Conservation (phyloP, 1,284 basidiomycete genomes). For the Ganoderma lingzhi region DNA sequence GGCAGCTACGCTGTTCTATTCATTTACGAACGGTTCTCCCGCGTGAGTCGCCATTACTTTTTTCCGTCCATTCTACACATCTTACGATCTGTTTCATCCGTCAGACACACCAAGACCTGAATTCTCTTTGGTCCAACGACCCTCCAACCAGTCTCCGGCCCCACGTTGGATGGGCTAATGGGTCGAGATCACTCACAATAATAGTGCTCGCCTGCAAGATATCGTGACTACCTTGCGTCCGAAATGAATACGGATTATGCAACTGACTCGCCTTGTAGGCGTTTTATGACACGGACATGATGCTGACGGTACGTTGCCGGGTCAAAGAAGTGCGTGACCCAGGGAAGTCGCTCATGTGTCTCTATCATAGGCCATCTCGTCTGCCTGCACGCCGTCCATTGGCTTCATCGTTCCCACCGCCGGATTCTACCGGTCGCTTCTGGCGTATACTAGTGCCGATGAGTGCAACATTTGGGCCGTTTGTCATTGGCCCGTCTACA, state of each 20-base stretch:
- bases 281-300: slow-evolving; percentile 12
- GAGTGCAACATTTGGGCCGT: background rate
- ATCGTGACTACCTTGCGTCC: slow-evolving; percentile 8
- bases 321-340: slow-evolving; percentile 13
- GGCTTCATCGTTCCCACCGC: slow-evolving; percentile 19
- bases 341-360: slow-evolving; percentile 21
- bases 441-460: background rate
- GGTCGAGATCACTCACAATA: slow-evolving; percentile 5
- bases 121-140: too few species aligned
- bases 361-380: slow-evolving; percentile 25
- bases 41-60: background rate
- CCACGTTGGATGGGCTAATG: background rate
- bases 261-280: slow-evolving; percentile 2
- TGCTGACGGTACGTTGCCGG: slow-evolving; percentile 16
- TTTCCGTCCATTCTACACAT: background rate
- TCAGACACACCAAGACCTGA: too few species aligned
- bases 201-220: slow-evolving; percentile 3
- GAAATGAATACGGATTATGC: background rate
- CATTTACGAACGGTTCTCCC: background rate
- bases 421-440: slow-evolving; percentile 24
- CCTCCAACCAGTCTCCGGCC: background rate
- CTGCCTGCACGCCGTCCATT: slow-evolving; percentile 5
- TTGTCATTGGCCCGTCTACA: background rate
- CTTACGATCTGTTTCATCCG: background rate
- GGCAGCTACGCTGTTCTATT: background rate